These are phyloP conservation scores for Yarrowia sp. DNA, from an alignment of 805 yeast genomes.

Conservation along the genomic window DNA sequence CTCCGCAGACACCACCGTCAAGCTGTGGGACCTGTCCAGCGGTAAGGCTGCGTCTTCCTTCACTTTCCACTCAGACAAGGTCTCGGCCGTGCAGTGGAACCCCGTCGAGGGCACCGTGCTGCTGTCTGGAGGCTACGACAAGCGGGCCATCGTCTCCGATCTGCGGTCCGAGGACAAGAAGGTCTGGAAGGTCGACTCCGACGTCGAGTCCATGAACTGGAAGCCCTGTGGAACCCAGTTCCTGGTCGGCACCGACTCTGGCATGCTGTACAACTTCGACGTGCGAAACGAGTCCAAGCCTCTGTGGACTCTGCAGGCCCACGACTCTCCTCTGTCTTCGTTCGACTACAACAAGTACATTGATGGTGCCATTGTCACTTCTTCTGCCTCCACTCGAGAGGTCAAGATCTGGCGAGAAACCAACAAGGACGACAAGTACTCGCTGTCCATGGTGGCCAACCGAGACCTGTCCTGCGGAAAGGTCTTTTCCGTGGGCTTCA, in stretches of 20 bases:
- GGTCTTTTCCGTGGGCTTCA: slow-evolving; percentile 81
- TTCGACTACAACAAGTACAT: slow-evolving; percentile 71
- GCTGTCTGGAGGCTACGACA: slow-evolving; percentile 92
- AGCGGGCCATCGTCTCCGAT: slow-evolving; percentile 77
- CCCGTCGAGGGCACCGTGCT: slow-evolving; percentile 58
- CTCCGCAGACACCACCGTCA: slow-evolving; percentile 93
- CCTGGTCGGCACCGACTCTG: slow-evolving; percentile 90
- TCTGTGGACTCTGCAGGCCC: slow-evolving; percentile 95
- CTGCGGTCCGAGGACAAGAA: slow-evolving; percentile 73
- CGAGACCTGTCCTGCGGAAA: slow-evolving; percentile 95
- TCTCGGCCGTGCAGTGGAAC: slow-evolving; percentile 90
- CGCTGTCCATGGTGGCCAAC: slow-evolving; percentile 87
- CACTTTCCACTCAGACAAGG: slow-evolving; percentile 79
- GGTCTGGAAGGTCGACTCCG: slow-evolving; percentile 71
- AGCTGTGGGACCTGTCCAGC: slow-evolving; percentile 88
- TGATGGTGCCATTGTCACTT: slow-evolving; percentile 79
- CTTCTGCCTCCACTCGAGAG: slow-evolving; percentile 88
- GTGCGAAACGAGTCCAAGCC: slow-evolving; percentile 72
- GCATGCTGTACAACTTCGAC: slow-evolving; percentile 88
- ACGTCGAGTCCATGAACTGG: slow-evolving; percentile 85
- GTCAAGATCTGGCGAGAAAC: slow-evolving; percentile 89
- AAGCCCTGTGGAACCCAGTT: slow-evolving; percentile 58
- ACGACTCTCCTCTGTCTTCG: slow-evolving; percentile 90
- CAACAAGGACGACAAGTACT: slow-evolving; percentile 50
- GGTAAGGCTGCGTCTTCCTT: slow-evolving; percentile 82